phyloP scores from a whole-genome alignment of 768 basidiomycete species.

The Pleurotus platypus region DNA sequence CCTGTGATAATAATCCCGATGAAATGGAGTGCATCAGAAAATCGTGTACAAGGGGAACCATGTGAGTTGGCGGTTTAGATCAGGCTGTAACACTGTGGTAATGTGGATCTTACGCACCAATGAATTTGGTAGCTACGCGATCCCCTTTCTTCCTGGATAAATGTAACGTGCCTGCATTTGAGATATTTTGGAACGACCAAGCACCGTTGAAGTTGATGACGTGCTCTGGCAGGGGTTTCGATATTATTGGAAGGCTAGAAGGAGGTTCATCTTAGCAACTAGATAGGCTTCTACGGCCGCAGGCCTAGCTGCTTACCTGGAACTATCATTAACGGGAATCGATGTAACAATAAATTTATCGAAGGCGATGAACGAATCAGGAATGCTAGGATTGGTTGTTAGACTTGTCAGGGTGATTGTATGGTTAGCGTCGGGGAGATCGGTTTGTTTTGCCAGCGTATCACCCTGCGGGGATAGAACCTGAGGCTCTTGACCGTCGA shows the following conservation, averaged over 20 bases:
- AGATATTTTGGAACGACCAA: slow-evolving; percentile 42
- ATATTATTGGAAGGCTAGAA: neutral
- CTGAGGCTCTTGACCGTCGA: slow-evolving; percentile 42
- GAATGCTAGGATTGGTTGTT: slow-evolving; percentile 25
- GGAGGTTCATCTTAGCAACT: neutral
- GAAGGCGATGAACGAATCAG: slow-evolving; percentile 42
- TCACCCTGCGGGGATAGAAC: slow-evolving; percentile 12
- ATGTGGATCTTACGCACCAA: slow-evolving; percentile 32
- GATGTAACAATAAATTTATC: slow-evolving; percentile 52
- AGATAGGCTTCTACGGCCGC: neutral
- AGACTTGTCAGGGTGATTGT: slow-evolving; percentile 48
- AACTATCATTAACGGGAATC: slow-evolving; percentile 38
- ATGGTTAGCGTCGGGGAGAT: slow-evolving; percentile 48
- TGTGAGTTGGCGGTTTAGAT: neutral
- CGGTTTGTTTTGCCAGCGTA: slow-evolving; percentile 27
- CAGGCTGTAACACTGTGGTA: neutral
- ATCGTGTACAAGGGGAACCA: neutral
- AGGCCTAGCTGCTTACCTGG: slow-evolving; percentile 10
- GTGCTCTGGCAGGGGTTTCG: neutral
- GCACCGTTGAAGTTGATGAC: slow-evolving; percentile 38
- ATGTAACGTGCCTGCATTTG: slow-evolving; percentile 15
- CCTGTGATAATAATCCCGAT: slow-evolving; percentile 32
- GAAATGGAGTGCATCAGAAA: neutral
- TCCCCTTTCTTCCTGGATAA: slow-evolving; percentile 41
- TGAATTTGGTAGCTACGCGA: slow-evolving; percentile 36